These are phyloP conservation scores for Urtica urens DNA, from an alignment of 306 rosid species.

Conservation along the genomic window DNA sequence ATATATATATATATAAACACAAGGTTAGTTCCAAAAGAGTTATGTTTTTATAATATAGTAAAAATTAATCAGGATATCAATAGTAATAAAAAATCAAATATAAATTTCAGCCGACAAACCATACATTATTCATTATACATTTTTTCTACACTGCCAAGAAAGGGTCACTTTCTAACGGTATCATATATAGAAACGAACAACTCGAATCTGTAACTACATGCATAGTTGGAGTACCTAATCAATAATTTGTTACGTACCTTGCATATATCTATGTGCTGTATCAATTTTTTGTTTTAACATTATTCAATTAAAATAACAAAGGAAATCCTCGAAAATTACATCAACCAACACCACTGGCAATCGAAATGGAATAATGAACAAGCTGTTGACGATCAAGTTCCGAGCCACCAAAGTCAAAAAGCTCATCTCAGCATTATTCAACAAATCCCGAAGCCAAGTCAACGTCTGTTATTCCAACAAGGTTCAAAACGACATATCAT, in stretches of 20 bases:
- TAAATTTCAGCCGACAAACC: no score
- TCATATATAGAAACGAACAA: no score
- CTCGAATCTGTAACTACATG: no score
- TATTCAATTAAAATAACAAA: not conserved
- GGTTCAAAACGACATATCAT: not conserved
- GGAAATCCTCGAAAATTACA: conserved; percentile 23
- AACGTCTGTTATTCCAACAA: not conserved
- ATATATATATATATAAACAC: no score
- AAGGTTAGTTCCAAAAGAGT: no score
- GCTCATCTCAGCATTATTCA: conserved; percentile 23
- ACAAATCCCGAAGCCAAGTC: conserved; percentile 15
- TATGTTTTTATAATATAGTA: no score
- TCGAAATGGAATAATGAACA: conserved; percentile 29
- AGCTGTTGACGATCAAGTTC: conserved; percentile 27
- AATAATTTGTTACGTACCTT: not conserved
- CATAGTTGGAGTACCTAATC: not conserved
- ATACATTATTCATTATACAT: no score
- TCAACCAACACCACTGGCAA: conserved; percentile 12
- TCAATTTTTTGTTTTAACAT: not conserved
- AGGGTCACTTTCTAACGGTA: no score
- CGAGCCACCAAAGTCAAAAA: conserved; percentile 29
- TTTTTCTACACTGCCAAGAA: no score
- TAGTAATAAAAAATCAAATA: no score
- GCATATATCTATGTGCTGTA: not conserved
- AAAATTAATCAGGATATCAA: no score